A percentile compares a stretch with the other conserved stretches of the same genome.
Evolutionary conservation across 805 yeast species (phyloP).

Genomic region (Teunomyces cretensis): DNA sequence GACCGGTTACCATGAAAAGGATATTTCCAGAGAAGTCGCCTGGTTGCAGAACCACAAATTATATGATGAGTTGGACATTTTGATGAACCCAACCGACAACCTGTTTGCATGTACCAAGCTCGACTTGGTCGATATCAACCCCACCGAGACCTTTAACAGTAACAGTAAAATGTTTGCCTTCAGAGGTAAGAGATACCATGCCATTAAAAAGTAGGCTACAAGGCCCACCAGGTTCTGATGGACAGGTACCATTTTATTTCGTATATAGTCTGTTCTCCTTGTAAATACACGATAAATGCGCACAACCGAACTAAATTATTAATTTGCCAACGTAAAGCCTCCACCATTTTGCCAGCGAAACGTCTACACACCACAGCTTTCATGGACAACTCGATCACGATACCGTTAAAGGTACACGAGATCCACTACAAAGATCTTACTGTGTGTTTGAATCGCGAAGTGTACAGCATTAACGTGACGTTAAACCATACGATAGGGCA

Average conservation of each 20-base stretch:
- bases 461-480: conserved; percentile 18
- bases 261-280: conserved; percentile 6
- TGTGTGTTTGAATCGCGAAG: not conserved
- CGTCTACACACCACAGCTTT: not conserved
- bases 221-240: not conserved
- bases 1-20: conserved; percentile 84
- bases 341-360: not conserved
- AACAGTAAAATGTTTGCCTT: conserved; percentile 88
- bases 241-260: conserved; percentile 3
- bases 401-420: conserved; percentile 12
- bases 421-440: not conserved
- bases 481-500: conserved; percentile 23
- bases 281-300: conserved; percentile 6
- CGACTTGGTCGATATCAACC: conserved; percentile 89
- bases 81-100: conserved; percentile 73
- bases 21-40: conserved; percentile 64
- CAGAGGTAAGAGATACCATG: conserved; percentile 96
- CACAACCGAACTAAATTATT: not conserved
- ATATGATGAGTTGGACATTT: conserved; percentile 70
- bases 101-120: conserved; percentile 84
- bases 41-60: conserved; percentile 67
- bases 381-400: conserved; percentile 21
- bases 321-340: not conserved
- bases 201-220: conserved; percentile 42
- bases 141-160: conserved; percentile 90